phyloP scores from a whole-genome alignment of 2,329 filamentous ascomycete species.

The Thelonectria olida region DNA sequence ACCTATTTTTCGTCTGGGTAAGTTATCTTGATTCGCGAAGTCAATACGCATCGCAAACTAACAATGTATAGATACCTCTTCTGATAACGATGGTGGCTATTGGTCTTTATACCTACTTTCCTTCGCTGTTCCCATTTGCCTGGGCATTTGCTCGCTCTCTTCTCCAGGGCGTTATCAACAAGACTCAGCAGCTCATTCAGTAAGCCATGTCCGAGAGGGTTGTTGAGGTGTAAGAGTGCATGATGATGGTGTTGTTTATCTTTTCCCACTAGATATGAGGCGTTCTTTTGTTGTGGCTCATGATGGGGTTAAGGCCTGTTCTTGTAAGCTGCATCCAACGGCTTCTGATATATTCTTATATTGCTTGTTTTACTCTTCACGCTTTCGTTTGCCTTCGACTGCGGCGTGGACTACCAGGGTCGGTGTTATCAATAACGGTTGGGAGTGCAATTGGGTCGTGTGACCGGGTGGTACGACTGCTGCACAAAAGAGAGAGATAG shows the following conservation, averaged over 20 bases:
- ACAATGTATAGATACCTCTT: constrained; percentile 57
- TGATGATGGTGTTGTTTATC: constrained; percentile 28
- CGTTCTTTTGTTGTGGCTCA: constrained; percentile 22
- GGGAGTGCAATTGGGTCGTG: background rate
- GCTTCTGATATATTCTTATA: constrained; percentile 10
- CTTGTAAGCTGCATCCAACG: background rate
- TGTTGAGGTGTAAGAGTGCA: constrained; percentile 37
- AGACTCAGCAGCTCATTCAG: constrained; percentile 40
- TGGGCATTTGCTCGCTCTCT: constrained; percentile 47
- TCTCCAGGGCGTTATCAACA: constrained; percentile 40
- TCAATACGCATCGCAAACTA: constrained; percentile 19
- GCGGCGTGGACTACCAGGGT: background rate
- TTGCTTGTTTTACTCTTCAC: background rate
- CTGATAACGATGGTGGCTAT: constrained; percentile 58
- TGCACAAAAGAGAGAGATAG: background rate
- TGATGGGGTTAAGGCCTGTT: constrained; percentile 11
- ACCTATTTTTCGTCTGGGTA: constrained; percentile 77
- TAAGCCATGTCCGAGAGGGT: constrained; percentile 36
- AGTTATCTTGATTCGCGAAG: constrained; percentile 31
- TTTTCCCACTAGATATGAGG: constrained; percentile 21
- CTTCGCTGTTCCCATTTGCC: constrained; percentile 53
- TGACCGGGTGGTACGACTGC: background rate
- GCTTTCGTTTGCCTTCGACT: constrained; percentile 7
- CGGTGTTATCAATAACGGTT: background rate
- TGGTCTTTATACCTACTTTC: constrained; percentile 61